These are phyloP conservation scores for Bryum argenteum DNA, from an alignment of 225 moss, liverwort and hornwort species.

Conservation along the genomic window DNA sequence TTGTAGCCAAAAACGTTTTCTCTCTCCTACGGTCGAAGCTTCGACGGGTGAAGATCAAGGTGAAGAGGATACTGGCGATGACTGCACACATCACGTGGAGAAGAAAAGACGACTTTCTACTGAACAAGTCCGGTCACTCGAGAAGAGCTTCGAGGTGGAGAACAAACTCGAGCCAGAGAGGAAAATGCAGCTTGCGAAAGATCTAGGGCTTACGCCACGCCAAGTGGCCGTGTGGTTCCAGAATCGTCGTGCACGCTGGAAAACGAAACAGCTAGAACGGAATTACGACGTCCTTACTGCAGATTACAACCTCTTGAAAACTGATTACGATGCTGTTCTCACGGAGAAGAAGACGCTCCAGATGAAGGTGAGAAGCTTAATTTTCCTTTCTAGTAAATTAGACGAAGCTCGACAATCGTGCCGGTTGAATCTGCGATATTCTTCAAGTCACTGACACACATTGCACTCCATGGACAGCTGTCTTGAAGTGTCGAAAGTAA, in stretches of 20 bases:
- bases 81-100: constrained; percentile 79
- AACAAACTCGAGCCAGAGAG: constrained; percentile 96
- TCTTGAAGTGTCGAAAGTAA: constrained; percentile 6
- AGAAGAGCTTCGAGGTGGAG: constrained; percentile 94
- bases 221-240: constrained; percentile 99
- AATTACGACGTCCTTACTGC: constrained; percentile 84
- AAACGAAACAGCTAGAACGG: constrained; percentile 91
- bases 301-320: constrained; percentile 76
- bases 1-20: constrained; percentile 73
- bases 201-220: constrained; percentile 87
- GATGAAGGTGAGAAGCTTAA: constrained; percentile 66
- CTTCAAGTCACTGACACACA: constrained; percentile 12
- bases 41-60: constrained; percentile 73
- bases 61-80: constrained; percentile 83
- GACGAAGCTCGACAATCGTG: neutral
- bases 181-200: constrained; percentile 93
- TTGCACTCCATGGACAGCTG: neutral
- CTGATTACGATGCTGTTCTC: constrained; percentile 58
- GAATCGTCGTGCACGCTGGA: constrained; percentile 97
- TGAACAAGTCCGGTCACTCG: constrained; percentile 91
- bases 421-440: neutral
- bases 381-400: neutral
- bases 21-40: constrained; percentile 74
- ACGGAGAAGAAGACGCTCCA: constrained; percentile 79
- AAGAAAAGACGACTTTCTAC: constrained; percentile 86